Evolutionary conservation across 2,329 filamentous ascomycete genomes (phyloP), one percentile per base, ranked within the genome.

Genomic region (Colletotrichum truncatum): DNA sequence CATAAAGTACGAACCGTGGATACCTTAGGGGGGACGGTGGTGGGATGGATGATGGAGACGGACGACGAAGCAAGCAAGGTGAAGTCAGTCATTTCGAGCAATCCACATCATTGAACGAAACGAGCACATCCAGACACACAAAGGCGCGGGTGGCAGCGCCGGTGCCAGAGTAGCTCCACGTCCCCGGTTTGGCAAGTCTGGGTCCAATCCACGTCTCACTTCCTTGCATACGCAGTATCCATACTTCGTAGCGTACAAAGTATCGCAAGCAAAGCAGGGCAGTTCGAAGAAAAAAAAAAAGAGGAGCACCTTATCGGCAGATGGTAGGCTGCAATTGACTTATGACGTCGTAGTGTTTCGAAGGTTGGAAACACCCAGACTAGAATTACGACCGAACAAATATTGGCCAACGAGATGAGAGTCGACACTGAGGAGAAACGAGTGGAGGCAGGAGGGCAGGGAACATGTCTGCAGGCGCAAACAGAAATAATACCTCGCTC

Each of bases 271-370:
- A 30, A n/a, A 56, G 25, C 30, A 45, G 18, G 38, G 26, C 23
- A 14, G 16, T 46, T 34, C 38, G 38, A 54, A 41, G 56, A 26
- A 18, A 36, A 36, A 38, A 28, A 43, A 48, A 26, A 41, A 12
- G 23, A 54, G 30, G 36, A 45, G 39, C 28, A 28, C 48, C 34
- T 38, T 39, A 28, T 49, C 23, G 26, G 41, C 21, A 57, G 30
- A 45, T 46, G 23, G 39, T 30, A 39, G 26, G 59, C 57, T 46
- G 45, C 62, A 41, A 21, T 23, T 59, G 45, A 34, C 51, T 45
- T 58, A 66, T 66, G 63, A 66, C 63, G 63, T 66, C 36, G 58
- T 11, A 26, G 9, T 64, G 58, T 64, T 66, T 66, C 49, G 58
- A 66, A 18, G 8, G 63, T 54, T 48, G 60, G 60, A 64, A 64